phyloP scores from a whole-genome alignment of 2,329 filamentous ascomycete genomes.

The Talaromyces rugulosus region DNA sequence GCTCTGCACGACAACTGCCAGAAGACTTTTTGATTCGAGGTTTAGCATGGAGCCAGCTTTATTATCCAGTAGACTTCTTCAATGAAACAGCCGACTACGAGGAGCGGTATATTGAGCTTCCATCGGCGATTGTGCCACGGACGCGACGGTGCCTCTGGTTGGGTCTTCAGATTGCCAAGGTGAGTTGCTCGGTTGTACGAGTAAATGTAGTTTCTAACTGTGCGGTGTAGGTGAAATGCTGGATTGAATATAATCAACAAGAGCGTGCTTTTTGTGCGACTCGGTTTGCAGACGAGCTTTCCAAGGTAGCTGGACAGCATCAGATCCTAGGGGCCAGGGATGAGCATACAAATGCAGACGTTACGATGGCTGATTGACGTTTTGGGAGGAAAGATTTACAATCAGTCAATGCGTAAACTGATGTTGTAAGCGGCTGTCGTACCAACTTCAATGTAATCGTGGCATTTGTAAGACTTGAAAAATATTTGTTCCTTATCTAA shows the following conservation, averaged over 20 bases:
- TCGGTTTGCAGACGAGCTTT: slow-evolving; percentile 24
- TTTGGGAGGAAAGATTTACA: no score
- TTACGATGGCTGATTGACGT: not conserved
- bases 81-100: slow-evolving; percentile 50
- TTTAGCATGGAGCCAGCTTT: slow-evolving; percentile 48
- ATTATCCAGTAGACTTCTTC: slow-evolving; percentile 52
- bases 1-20: slow-evolving; percentile 45
- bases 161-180: slow-evolving; percentile 39
- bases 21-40: slow-evolving; percentile 59
- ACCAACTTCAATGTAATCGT: no score
- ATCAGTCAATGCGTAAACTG: no score
- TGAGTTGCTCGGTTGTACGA: slow-evolving; percentile 22
- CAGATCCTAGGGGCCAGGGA: not conserved
- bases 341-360: not conserved
- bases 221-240: slow-evolving; percentile 30
- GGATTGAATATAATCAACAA: slow-evolving; percentile 34
- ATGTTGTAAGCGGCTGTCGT: no score
- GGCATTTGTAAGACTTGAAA: no score
- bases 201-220: not conserved
- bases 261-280: slow-evolving; percentile 31
- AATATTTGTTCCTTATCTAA: no score
- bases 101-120: slow-evolving; percentile 49
- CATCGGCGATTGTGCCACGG: slow-evolving; percentile 46
- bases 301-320: slow-evolving; percentile 12
- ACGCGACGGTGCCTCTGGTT: slow-evolving; percentile 51